Percentiles rank a stretch among this genome's conserved stretches.
These are phyloP conservation scores for Lodderomyces oxycetoniae DNA, from an alignment of 1,139 yeast species.

Conservation along the genomic window DNA sequence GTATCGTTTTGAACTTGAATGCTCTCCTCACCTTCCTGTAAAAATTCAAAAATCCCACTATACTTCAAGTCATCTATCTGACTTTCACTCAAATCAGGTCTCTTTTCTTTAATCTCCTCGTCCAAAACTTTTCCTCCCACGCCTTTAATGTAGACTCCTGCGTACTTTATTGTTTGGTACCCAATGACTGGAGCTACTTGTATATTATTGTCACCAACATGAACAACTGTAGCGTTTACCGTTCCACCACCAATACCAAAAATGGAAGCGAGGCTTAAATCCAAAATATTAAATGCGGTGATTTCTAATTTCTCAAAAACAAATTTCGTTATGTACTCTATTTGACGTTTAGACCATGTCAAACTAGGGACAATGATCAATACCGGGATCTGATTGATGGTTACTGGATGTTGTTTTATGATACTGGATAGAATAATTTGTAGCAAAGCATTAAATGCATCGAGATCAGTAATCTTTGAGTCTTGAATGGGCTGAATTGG, in stretches of 20 bases:
- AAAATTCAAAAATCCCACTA: constrained; percentile 73
- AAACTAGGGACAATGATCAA: constrained; percentile 60
- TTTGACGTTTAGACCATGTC: constrained; percentile 62
- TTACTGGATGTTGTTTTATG: constrained; percentile 45
- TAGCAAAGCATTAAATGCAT: constrained; percentile 67
- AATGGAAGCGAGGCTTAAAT: constrained; percentile 64
- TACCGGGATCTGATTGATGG: constrained; percentile 44
- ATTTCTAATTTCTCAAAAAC: constrained; percentile 70
- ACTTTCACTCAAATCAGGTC: constrained; percentile 48
- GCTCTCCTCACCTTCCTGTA: constrained; percentile 52
- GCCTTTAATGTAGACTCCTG: constrained; percentile 42
- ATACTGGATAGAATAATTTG: constrained; percentile 57
- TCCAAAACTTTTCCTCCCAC: constrained; percentile 67
- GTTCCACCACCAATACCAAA: constrained; percentile 61
- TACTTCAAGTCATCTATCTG: constrained; percentile 75
- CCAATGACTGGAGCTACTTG: constrained; percentile 79
- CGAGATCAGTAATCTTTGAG: constrained; percentile 61
- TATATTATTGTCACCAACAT: constrained; percentile 70
- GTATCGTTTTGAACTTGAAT: constrained; percentile 39
- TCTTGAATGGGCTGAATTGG: constrained; percentile 53
- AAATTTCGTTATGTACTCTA: constrained; percentile 69
- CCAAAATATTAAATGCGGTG: constrained; percentile 68
- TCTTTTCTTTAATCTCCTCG: constrained; percentile 35
- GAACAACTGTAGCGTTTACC: constrained; percentile 65
- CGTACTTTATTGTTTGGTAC: constrained; percentile 54